Evolutionary conservation across 2,329 filamentous ascomycete species (phyloP), one percentile per base, ranked within the genome.

Genomic region (Ramichloridium luteum): DNA sequence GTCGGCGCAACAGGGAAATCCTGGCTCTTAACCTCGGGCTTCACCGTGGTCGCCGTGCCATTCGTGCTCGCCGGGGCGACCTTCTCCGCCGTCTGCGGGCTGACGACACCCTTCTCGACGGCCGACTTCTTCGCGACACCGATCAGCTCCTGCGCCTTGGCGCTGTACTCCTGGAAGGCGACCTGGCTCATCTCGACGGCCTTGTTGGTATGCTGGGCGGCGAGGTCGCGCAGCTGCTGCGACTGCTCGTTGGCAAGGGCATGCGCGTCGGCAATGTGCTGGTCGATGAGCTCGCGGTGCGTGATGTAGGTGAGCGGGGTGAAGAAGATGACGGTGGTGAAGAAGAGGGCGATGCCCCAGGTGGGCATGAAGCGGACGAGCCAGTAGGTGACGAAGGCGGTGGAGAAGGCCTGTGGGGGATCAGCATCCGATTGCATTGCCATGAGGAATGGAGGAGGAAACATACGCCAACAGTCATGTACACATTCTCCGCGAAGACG

Each of bases 311-410:
- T 47, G 36, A 78, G 62, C 31, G 74, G 74, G 25, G 60, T 65
- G 34, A 77, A 59, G 60, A 72, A 78, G 49, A 68, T 56, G 41
- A 68, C 53, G 34, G 62, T 61, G 37, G 69, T 70, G 33, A 59
- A 63, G 48, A 77, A 62, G 41, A 77, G 58, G 32, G 67, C 57
- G 42, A 78, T 58, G 16, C 72, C 73, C 74, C 74, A 78, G 44
- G 74, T 58, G n/a, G 74, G 74, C 41, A 75, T 59, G 49, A 74
- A 63, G 56, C 74, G 75, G 60, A 77, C 72, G 45, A 77, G 61
- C 64, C 67, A 75, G 62, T 77, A 78, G 42, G 67, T 65, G 40
- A 67, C 50, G 50, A 77, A 62, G 20, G 72, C 61, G 16, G 72
- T 61, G 39, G 64, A 49, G 60, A 77, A 77, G 31, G 70, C 68